phyloP scores from a whole-genome alignment of 192 early-diverging fungal genomes.

The Coemansia interrupta region DNA sequence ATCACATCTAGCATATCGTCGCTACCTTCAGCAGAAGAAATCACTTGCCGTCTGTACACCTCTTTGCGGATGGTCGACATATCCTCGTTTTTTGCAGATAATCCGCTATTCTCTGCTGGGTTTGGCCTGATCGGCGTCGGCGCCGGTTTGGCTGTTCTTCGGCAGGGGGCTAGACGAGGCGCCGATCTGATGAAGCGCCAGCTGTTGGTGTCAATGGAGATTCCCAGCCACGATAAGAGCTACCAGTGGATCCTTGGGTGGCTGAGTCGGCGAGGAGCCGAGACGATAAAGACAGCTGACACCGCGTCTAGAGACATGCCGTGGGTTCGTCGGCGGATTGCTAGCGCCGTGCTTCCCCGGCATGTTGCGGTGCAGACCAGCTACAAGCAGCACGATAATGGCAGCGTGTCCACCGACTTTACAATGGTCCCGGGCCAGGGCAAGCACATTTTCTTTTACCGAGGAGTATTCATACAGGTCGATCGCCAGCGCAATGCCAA shows the following conservation, averaged over 20 bases:
- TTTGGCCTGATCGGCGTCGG: slow-evolving; percentile 88
- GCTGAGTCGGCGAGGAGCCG: slow-evolving; percentile 59
- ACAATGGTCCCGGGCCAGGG: slow-evolving; percentile 90
- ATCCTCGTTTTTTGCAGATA: slow-evolving; percentile 53
- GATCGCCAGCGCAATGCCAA: slow-evolving; percentile 78
- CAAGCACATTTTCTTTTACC: slow-evolving; percentile 79
- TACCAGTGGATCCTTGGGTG: slow-evolving; percentile 94
- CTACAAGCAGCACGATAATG: slow-evolving; percentile 87
- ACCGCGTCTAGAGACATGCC: slow-evolving; percentile 8
- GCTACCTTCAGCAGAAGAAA: background rate
- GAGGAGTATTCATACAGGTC: slow-evolving; percentile 77
- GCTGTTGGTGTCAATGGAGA: slow-evolving; percentile 87
- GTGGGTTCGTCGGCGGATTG: slow-evolving; percentile 57
- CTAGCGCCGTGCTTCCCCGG: slow-evolving; percentile 55
- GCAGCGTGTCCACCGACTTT: slow-evolving; percentile 78
- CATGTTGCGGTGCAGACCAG: slow-evolving; percentile 84
- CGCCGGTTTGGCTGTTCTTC: slow-evolving; percentile 73
- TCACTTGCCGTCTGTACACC: too few species aligned
- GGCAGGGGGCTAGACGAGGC: slow-evolving; percentile 66
- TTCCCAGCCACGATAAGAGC: slow-evolving; percentile 88
- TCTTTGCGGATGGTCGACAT: slow-evolving; percentile 54
- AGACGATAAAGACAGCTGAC: slow-evolving; percentile 22
- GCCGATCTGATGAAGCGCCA: slow-evolving; percentile 69
- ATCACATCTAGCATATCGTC: background rate
- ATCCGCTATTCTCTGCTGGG: slow-evolving; percentile 93